Evolutionary conservation across 768 basidiomycete species (phyloP), one percentile per base, ranked within the genome.

Genomic region (Tylopilus rubrobrunneus): DNA sequence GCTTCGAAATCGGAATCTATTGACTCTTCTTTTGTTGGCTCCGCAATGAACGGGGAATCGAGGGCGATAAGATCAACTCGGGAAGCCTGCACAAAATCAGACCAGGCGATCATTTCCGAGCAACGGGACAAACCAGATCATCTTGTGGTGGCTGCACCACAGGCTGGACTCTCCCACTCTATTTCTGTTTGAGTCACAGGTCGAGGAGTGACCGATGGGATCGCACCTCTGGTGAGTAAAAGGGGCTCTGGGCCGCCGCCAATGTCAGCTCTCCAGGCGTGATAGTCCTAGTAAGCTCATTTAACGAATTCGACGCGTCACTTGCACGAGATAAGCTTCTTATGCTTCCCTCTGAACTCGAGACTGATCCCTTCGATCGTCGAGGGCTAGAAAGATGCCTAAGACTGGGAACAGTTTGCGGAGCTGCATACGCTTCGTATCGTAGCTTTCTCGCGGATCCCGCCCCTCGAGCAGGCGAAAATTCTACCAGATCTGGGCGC

Each of bases 341-440:
- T 33, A 63, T 60, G 7, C 69, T 70, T 50, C 56, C 68, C 42
- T 65, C 67, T 44, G 66, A 59, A 58, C 77, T 74, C 17, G 74
- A 73, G 44, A 60, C 52, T 3, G 76, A 75, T 54, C 72, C 73
- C 49, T 67, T 65, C 57, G 52, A 56, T 67, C 51, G 67, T 45
- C 59, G 59, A 41, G 64, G 62, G 52, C 71, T 73, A 29, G 71
- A 56, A 19, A 64, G 57, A 19, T 67, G 64, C 44, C 75, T 70
- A 14, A 81, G 68, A 37, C 80, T 76, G n/a, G 75, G 72, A 11
- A 75, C 69, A 15, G 76, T 74, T 51, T 73, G 76, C 23, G 88
- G 87, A 2, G 81, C 62, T 23, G 83, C 87, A 63, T 90, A 90
- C 29, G 87, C 84, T 14, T 78, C 73, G 60, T 91, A 91, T 61